Evolutionary conservation across 768 basidiomycete species (phyloP).

Genomic region (Tremella mesenterica): DNA sequence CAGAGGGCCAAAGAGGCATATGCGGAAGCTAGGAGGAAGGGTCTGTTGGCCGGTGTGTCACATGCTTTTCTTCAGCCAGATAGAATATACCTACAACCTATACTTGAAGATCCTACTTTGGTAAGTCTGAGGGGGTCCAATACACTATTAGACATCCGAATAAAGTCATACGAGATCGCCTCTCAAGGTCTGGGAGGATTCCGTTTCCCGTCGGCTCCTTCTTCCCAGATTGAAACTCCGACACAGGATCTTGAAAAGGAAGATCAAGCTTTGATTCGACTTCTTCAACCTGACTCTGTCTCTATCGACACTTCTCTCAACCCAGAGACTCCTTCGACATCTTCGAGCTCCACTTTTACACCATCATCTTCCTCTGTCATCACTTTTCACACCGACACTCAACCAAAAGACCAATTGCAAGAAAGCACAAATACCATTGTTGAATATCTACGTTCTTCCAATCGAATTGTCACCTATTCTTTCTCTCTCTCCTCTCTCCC

Average conservation of each 20-base stretch:
- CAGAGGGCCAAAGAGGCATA: constrained; percentile 7
- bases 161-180: constrained; percentile 25
- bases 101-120: constrained; percentile 36
- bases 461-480: constrained; percentile 17
- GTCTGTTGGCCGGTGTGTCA: constrained; percentile 16
- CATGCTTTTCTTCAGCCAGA: constrained; percentile 32
- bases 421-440: constrained; percentile 11
- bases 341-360: neutral
- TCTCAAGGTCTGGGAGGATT: constrained; percentile 30
- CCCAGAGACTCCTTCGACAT: neutral
- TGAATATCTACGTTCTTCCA: constrained; percentile 32
- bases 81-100: constrained; percentile 28
- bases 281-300: neutral
- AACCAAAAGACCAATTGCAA: neutral
- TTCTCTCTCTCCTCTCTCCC: neutral
- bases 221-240: neutral
- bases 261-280: neutral
- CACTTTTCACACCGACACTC: neutral
- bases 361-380: neutral
- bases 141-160: constrained; percentile 18
- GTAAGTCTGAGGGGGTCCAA: constrained; percentile 16
- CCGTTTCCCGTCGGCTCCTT: constrained; percentile 12
- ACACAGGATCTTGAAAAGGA: neutral
- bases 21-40: constrained; percentile 18
- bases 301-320: constrained; percentile 5